phyloP scores from a whole-genome alignment of 1,284 basidiomycete genomes.

The Chondrostereum purpureum region DNA sequence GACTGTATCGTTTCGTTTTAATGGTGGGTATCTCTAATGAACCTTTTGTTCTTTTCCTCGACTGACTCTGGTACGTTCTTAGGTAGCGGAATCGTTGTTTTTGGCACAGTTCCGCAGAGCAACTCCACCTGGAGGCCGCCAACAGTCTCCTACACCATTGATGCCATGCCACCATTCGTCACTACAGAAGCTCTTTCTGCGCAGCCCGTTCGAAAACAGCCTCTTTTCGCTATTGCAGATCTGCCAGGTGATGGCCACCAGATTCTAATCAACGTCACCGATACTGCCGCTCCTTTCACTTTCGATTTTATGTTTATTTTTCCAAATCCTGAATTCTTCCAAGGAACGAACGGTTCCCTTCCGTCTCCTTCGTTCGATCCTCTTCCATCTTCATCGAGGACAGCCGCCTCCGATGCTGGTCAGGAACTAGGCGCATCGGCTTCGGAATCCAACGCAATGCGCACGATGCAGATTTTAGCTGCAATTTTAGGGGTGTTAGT shows the following conservation, averaged over 20 bases:
- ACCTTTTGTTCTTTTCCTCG: background rate
- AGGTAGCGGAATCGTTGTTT: constrained; percentile 38
- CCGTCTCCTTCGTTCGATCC: constrained; percentile 1
- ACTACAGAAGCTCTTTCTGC: constrained; percentile 29
- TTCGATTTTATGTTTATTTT: constrained; percentile 32
- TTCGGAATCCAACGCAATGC: background rate
- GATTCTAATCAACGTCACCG: constrained; percentile 31
- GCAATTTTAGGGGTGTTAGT: background rate
- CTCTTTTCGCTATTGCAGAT: constrained; percentile 30
- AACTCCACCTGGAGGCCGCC: constrained; percentile 28
- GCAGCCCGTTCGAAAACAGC: constrained; percentile 29
- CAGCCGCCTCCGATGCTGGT: background rate
- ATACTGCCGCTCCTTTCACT: constrained; percentile 28
- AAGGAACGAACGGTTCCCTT: background rate
- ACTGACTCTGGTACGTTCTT: background rate
- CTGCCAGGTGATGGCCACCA: constrained; percentile 26
- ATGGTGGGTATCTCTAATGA: constrained; percentile 22
- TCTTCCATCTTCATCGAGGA: background rate
- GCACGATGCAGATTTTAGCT: background rate
- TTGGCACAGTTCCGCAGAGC: constrained; percentile 34
- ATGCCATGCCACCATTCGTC: constrained; percentile 23
- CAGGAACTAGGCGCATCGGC: background rate
- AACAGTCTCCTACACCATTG: constrained; percentile 32
- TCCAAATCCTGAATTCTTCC: constrained; percentile 15
- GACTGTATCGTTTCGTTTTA: constrained; percentile 29